Evolutionary conservation across 78 protist species (phyloP).

Genomic region (Cavenderia fasciculata): DNA sequence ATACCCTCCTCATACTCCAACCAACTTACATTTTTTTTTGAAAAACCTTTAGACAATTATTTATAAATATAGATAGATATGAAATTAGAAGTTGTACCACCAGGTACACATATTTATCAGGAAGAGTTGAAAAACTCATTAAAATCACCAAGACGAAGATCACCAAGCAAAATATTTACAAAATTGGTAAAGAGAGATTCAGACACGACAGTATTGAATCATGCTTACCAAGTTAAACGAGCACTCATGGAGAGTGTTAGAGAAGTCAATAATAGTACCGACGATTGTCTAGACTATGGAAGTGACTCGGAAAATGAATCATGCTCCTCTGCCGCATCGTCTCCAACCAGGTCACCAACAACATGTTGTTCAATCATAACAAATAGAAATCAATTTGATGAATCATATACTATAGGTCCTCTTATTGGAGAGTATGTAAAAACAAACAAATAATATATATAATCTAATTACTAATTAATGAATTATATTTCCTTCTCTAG

Average conservation of each 20-base stretch:
- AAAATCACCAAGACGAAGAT: slow-evolving; percentile 23
- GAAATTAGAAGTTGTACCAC: too few species aligned
- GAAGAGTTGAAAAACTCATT: not conserved
- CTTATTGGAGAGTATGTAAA: slow-evolving; percentile 2
- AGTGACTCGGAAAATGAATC: not conserved
- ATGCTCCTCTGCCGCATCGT: not conserved
- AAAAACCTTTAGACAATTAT: too few species aligned
- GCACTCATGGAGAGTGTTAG: not conserved
- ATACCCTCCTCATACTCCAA: too few species aligned
- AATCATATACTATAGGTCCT: not conserved
- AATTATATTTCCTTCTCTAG: not conserved
- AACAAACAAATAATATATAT: not conserved
- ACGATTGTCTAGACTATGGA: slow-evolving; percentile 26
- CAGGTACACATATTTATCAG: too few species aligned
- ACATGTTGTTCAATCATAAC: not conserved
- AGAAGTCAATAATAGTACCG: not conserved
- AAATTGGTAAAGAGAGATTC: slow-evolving; percentile 35
- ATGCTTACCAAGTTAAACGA: not conserved
- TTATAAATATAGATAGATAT: too few species aligned
- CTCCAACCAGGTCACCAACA: not conserved
- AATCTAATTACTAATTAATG: not conserved
- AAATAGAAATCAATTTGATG: slow-evolving; percentile 14
- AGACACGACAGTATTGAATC: slow-evolving; percentile 19
- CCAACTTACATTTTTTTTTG: too few species aligned
- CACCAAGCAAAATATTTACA: slow-evolving; percentile 24